Evolutionary conservation across 2,329 filamentous ascomycete species (phyloP).

Genomic region (Nectriaceae sp.): DNA sequence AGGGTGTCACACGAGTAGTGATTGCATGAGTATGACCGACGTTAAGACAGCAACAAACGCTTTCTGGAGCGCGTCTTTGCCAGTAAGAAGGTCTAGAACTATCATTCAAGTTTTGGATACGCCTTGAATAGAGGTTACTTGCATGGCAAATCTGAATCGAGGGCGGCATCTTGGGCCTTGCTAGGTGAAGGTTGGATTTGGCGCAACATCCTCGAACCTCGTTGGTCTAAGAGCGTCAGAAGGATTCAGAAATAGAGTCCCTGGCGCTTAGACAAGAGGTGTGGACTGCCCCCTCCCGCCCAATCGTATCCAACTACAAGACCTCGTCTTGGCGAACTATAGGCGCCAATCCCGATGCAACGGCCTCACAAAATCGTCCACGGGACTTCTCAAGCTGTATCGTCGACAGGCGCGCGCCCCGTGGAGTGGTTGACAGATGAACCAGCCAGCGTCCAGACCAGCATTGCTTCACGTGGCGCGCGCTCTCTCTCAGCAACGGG

Average conservation of each 20-base stretch:
- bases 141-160: too few species aligned
- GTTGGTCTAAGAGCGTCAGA: conserved; percentile 15
- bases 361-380: neutral
- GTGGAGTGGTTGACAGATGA: conserved; percentile 6
- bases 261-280: conserved; percentile 21
- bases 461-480: conserved; percentile 14
- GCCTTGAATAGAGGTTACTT: too few species aligned
- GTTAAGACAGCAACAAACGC: too few species aligned
- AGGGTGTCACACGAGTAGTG: too few species aligned
- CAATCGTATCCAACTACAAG: neutral
- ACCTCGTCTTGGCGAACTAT: too few species aligned
- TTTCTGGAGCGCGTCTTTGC: too few species aligned
- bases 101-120: too few species aligned
- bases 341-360: too few species aligned
- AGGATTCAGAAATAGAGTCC: conserved; percentile 6
- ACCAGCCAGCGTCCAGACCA: conserved; percentile 3
- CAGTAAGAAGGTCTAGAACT: too few species aligned
- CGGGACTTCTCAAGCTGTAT: neutral
- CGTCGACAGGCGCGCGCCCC: neutral
- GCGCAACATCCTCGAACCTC: conserved; percentile 11
- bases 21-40: too few species aligned
- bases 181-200: conserved; percentile 7
- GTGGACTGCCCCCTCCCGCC: conserved; percentile 6
- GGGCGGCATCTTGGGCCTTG: conserved; percentile 3
- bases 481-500: conserved; percentile 8